Evolutionary conservation across 1,284 basidiomycete species (phyloP), one percentile per base, ranked within the genome.

Genomic region (Marasmius sp.): DNA sequence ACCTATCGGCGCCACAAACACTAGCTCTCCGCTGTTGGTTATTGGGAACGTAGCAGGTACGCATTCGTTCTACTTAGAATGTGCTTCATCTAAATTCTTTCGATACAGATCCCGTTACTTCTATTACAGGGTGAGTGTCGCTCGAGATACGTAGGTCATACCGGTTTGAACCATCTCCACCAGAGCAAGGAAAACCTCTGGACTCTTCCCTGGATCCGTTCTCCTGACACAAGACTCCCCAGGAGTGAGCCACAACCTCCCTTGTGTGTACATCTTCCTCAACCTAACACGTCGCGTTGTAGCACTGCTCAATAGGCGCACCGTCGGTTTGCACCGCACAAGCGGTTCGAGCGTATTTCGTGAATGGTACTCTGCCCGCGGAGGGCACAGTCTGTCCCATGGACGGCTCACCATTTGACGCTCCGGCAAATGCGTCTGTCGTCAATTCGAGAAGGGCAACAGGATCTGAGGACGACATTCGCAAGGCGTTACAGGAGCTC

Each of bases 251-350:
- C 11, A 16, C 18, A 27, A n/a, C 16, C 60, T 37, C 43, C 58
- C 33, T 53, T 49, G 57, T 39, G 41, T 48, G 38, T n/a, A 20
- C 27, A 16, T 36, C 38, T n/a, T 36, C n/a, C 52, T 45, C 51
- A 16, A 27, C 36, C 57, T 36, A n/a, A 37, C 54, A 9, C 8
- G 58, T 22, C 33, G 63, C 38, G 49, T 49, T 59, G 14, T 50
- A 81, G 74, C 81, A 83, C 61, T 76, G 74, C 65, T 81, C 81
- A 10, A 51, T 79, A n/a, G 61, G 74, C 1, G 75, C 73, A 12
- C 75, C 78, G 8, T 83, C 81, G 7, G 59, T 78, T 8, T 83
- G 81, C 72, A 82, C 80, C 0, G 71, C 73, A 37, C 70, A 71
- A 48, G 65, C 77, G 59, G 68, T 83, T 18, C 72, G 75, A 11